Conservation (phyloP, 2,329 filamentous ascomycete genomes). For the Mariannaea sp. region DNA sequence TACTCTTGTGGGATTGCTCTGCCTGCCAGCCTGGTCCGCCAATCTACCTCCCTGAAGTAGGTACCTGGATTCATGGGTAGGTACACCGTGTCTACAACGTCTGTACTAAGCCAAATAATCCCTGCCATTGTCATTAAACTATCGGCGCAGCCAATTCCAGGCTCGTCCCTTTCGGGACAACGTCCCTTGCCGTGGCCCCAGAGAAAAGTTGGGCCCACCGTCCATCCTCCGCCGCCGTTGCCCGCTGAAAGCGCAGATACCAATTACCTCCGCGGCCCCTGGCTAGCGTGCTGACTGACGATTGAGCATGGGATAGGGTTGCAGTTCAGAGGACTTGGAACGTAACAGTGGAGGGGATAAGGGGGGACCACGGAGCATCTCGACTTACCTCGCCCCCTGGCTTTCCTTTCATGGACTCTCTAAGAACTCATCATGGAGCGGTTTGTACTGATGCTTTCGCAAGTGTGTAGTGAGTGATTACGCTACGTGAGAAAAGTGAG, state of each 20-base stretch:
- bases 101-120: slow-evolving; percentile 8
- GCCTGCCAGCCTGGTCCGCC: too few species aligned
- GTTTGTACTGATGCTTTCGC: too few species aligned
- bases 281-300: slow-evolving; percentile 9
- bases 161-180: slow-evolving; percentile 39
- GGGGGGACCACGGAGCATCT: slow-evolving; percentile 1
- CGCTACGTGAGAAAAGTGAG: too few species aligned
- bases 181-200: slow-evolving; percentile 28
- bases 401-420: too few species aligned
- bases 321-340: too few species aligned
- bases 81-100: not conserved
- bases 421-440: too few species aligned
- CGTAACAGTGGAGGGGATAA: too few species aligned
- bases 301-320: not conserved
- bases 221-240: slow-evolving; percentile 18
- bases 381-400: too few species aligned
- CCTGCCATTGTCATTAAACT: slow-evolving; percentile 44
- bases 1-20: too few species aligned
- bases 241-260: slow-evolving; percentile 17
- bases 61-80: too few species aligned
- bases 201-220: slow-evolving; percentile 15
- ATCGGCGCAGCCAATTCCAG: slow-evolving; percentile 43
- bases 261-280: slow-evolving; percentile 16
- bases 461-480: too few species aligned
- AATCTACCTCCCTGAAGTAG: too few species aligned